Base-by-base conservation (phyloP, 441 rosid genomes). In the Theobroma grandiflorum region DNA sequence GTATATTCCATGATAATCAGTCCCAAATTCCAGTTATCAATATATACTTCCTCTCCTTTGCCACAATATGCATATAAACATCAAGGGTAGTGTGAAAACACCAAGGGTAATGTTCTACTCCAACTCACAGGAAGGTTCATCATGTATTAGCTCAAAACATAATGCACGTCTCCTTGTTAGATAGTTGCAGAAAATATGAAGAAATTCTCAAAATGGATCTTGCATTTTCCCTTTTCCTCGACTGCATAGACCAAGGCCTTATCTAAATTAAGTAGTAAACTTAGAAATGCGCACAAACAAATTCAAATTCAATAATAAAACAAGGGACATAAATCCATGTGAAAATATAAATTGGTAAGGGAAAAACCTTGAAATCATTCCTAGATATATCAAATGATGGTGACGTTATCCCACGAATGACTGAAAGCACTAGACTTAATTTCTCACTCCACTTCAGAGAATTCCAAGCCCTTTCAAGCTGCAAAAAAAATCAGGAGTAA, bases 381-480 rank as follows among this genome's bases (percentile, higher is more conserved):
- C 74, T 67, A 4, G 94, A 83, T 70, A 80, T 66, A 70, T 85
- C 80, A 0, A 94, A 78, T 57, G 65, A 67, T 57, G 80, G 84
- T 1, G 94, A 87, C 49, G 97, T 67, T 76, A 94, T 91, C 78
- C 92, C 98, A 14, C 85, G 87, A 78, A 91, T 69, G 42, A 94
- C 87, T 2, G 92, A 84, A 69, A 18, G 78, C 67, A 90, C 83
- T 33, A 94, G 85, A 79, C 84, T 86, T 64, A 91, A 75, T 80
- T 88, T 92, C 86, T 92, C 95, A 11, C 11, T 67, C 93, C 91
- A 86, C 35, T 86, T 89, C 66, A 91, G 81, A 65, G 97, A 91
- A 78, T 83, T 88, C 97, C 99, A 92, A 59, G 96, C 96, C 86
- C 98, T 90, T 87, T 91, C 89, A 68, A 94, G 94, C 98, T 91